Conservation (phyloP, 441 rosid genomes). For the Kokia cookei region DNA sequence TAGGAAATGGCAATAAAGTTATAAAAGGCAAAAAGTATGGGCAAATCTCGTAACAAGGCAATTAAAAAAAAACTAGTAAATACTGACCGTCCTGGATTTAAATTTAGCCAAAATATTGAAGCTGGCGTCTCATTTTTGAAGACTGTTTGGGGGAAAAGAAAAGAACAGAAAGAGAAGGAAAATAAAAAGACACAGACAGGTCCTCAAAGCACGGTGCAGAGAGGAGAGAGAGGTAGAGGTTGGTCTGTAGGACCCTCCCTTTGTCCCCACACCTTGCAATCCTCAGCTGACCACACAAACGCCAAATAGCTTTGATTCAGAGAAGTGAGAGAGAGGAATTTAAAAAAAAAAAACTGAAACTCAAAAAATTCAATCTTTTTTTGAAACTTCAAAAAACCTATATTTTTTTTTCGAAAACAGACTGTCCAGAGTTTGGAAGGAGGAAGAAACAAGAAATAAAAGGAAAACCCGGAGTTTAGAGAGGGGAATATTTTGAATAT, state of each 20-base stretch:
- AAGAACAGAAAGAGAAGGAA: background rate
- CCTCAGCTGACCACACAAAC: conserved; percentile 13
- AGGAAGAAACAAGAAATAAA: background rate
- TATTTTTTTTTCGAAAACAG: background rate
- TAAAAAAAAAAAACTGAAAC: background rate
- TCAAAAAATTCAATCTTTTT: background rate
- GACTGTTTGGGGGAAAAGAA: background rate
- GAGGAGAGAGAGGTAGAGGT: background rate
- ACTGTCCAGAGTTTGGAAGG: background rate
- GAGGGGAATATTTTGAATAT: conserved; percentile 1
- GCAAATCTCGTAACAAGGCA: background rate
- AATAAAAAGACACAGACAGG: background rate
- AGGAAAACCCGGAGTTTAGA: background rate
- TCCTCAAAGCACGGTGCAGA: background rate
- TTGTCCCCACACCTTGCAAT: conserved; percentile 9
- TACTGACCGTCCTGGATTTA: background rate
- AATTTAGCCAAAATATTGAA: background rate
- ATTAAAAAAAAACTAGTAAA: background rate
- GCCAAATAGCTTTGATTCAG: conserved; percentile 6
- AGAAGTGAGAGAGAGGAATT: background rate
- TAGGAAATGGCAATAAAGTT: background rate
- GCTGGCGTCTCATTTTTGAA: background rate
- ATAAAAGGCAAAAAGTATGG: background rate
- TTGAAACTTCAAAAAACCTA: background rate
- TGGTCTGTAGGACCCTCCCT: conserved; percentile 6